These are phyloP conservation scores for Dinochytrium kinnereticum DNA, from an alignment of 371 early-diverging fungal genomes.

Conservation along the genomic window DNA sequence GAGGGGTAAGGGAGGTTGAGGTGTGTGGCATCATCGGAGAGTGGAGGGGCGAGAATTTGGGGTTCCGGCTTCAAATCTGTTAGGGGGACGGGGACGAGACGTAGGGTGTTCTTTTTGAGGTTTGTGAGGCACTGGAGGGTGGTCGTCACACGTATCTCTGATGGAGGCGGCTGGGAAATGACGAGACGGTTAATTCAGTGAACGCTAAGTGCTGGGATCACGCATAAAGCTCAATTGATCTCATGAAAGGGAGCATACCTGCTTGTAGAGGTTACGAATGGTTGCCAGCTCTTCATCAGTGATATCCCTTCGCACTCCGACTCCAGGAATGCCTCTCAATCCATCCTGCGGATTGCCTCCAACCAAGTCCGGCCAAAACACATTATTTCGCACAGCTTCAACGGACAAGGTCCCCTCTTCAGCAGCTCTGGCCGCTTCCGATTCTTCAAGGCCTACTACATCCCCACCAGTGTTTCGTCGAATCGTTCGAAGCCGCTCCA, in stretches of 20 bases:
- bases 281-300: slow-evolving; percentile 7
- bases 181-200: background rate
- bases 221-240: too few relatives aligned
- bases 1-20: slow-evolving; percentile 8
- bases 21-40: background rate
- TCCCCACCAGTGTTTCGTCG: too few relatives aligned
- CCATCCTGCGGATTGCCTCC: background rate
- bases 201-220: background rate
- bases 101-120: slow-evolving; percentile 28
- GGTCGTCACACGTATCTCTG: slow-evolving; percentile 11
- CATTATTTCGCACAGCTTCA: background rate
- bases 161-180: slow-evolving; percentile 15
- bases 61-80: background rate
- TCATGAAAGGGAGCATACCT: background rate
- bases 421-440: background rate
- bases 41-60: background rate
- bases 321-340: background rate
- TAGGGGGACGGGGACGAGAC: slow-evolving; percentile 13
- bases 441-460: too few relatives aligned
- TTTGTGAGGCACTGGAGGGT: slow-evolving; percentile 26
- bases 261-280: background rate
- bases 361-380: slow-evolving; percentile 15
- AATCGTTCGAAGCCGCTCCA: background rate
- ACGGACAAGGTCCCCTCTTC: background rate
- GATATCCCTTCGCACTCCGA: background rate